Evolutionary conservation across 1,284 basidiomycete species (phyloP).

Genomic region (Caloboletus firmus): DNA sequence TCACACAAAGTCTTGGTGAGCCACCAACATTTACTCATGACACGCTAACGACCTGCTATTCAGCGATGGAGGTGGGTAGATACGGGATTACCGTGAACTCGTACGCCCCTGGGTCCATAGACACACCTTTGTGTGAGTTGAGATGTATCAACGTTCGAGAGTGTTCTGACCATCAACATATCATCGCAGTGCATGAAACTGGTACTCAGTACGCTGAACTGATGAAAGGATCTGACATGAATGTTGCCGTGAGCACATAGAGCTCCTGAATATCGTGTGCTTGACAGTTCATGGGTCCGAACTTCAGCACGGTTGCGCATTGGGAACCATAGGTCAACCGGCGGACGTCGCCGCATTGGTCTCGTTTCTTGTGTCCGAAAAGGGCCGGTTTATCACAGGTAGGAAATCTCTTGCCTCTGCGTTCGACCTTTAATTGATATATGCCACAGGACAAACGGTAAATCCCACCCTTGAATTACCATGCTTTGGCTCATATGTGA

Average conservation of each 20-base stretch:
- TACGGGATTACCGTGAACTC: neutral
- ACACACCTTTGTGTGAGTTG: constrained; percentile 3
- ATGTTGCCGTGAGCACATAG: neutral
- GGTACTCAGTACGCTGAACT: neutral
- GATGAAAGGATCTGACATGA: constrained; percentile 3
- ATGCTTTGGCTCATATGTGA: neutral
- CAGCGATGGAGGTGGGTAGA: constrained; percentile 6
- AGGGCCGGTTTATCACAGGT: constrained; percentile 5
- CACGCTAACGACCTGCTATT: neutral
- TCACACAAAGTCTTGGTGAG: constrained; percentile 8
- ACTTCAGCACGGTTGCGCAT: constrained; percentile 3
- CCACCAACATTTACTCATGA: neutral
- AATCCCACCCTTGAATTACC: neutral
- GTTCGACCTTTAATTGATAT: neutral
- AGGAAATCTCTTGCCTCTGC: neutral
- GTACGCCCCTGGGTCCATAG: constrained; percentile 4
- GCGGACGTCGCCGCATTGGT: constrained; percentile 4
- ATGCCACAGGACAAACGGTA: constrained; percentile 5
- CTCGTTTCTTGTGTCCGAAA: constrained; percentile 6
- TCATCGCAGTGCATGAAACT: neutral
- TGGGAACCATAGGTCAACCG: constrained; percentile 6
- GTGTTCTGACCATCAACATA: neutral
- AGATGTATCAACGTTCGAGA: neutral
- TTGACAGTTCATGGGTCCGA: neutral
- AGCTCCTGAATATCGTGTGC: neutral